These are phyloP conservation scores for Beauveria medogensis DNA, from an alignment of 2,329 filamentous ascomycete genomes.

Conservation along the genomic window DNA sequence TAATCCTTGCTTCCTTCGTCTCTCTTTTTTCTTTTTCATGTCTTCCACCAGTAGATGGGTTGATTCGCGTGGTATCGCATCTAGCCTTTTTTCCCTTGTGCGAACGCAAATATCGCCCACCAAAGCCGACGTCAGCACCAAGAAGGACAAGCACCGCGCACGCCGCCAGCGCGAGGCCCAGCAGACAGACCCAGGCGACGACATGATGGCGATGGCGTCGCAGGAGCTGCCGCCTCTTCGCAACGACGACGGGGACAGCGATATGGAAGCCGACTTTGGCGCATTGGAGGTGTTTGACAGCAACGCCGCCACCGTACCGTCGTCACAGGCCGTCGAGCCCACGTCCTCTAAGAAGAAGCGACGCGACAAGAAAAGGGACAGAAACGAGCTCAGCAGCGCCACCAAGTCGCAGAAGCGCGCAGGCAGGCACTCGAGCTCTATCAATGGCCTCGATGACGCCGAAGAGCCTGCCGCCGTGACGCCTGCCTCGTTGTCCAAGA, in stretches of 20 bases:
- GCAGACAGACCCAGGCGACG: slow-evolving; percentile 11
- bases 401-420: slow-evolving; percentile 14
- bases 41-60: slow-evolving; percentile 25
- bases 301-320: slow-evolving; percentile 22
- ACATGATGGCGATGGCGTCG: slow-evolving; percentile 3
- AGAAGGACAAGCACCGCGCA: slow-evolving; percentile 14
- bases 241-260: slow-evolving; percentile 16
- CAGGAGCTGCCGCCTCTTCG: slow-evolving; percentile 13
- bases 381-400: slow-evolving; percentile 16
- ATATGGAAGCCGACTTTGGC: slow-evolving; percentile 25
- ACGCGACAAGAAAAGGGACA: slow-evolving; percentile 21
- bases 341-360: slow-evolving; percentile 20
- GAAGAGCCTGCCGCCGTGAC: not conserved
- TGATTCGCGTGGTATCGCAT: slow-evolving; percentile 24
- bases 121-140: slow-evolving; percentile 16
- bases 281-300: slow-evolving; percentile 31
- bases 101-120: slow-evolving; percentile 19
- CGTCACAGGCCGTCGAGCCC: slow-evolving; percentile 19
- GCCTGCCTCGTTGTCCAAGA: slow-evolving; percentile 15
- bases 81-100: slow-evolving; percentile 22
- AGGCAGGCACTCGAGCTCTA: slow-evolving; percentile 9
- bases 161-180: slow-evolving; percentile 1
- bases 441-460: not conserved
- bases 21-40: slow-evolving; percentile 20
- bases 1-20: not conserved